These are phyloP conservation scores for Tulasnella sp. DNA, from an alignment of 768 basidiomycete species.

Conservation along the genomic window DNA sequence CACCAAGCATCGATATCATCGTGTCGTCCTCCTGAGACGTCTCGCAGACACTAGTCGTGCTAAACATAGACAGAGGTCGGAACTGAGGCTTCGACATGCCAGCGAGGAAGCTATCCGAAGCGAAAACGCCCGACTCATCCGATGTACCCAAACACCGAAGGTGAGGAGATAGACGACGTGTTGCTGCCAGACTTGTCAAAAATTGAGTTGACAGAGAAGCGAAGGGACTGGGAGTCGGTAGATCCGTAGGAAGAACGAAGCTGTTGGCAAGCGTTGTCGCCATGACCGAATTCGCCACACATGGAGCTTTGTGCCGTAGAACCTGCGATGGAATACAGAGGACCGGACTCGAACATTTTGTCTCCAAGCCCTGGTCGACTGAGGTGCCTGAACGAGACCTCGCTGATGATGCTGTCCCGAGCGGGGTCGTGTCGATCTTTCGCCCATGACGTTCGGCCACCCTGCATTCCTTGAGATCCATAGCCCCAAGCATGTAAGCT, in stretches of 20 bases:
- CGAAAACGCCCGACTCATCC: slow-evolving; percentile 25
- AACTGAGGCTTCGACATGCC: slow-evolving; percentile 32
- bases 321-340: slow-evolving; percentile 50
- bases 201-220: slow-evolving; percentile 47
- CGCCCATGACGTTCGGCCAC: slow-evolving; percentile 48
- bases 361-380: slow-evolving; percentile 69
- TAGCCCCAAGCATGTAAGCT: slow-evolving; percentile 49
- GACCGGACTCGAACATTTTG: slow-evolving; percentile 71
- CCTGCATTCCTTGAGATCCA: slow-evolving; percentile 40
- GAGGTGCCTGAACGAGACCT: slow-evolving; percentile 44
- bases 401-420: slow-evolving; percentile 54
- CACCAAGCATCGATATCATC: slow-evolving; percentile 75
- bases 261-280: slow-evolving; percentile 17
- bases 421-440: slow-evolving; percentile 32
- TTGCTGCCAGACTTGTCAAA: slow-evolving; percentile 52
- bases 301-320: slow-evolving; percentile 42
- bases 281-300: slow-evolving; percentile 11
- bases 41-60: slow-evolving; percentile 37
- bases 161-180: slow-evolving; percentile 37
- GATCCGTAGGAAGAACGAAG: slow-evolving; percentile 33
- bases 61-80: slow-evolving; percentile 54
- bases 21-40: slow-evolving; percentile 62
- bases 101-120: slow-evolving; percentile 31
- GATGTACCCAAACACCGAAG: slow-evolving; percentile 53
- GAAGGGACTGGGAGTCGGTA: background rate